These are phyloP conservation scores for Skeletonema potamos DNA, from an alignment of 108 stramenopile species.

Conservation along the genomic window DNA sequence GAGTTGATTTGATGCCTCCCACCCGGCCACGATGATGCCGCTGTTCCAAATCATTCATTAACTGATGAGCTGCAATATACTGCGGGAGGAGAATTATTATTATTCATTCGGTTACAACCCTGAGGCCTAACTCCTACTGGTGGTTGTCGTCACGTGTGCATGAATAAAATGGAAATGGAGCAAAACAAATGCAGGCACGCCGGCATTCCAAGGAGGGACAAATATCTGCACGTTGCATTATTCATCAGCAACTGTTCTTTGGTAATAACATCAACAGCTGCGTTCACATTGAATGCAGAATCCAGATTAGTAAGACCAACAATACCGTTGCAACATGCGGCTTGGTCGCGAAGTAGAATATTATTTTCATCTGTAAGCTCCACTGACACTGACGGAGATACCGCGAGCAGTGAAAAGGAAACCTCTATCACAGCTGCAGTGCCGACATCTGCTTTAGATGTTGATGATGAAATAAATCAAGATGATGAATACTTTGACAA, in stretches of 20 bases:
- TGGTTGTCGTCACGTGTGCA: not conserved
- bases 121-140: not conserved
- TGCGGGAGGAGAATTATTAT: too few species aligned
- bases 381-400: slow-evolving; percentile 8
- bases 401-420: slow-evolving; percentile 7
- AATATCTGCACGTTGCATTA: not conserved
- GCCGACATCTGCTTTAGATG: not conserved
- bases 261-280: not conserved
- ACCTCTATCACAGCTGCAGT: not conserved
- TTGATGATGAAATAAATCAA: slow-evolving; percentile 9
- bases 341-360: not conserved
- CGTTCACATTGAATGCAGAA: not conserved
- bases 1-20: too few species aligned
- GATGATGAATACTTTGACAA: slow-evolving; percentile 24
- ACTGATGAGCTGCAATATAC: too few species aligned
- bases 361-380: slow-evolving; percentile 2
- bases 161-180: not conserved
- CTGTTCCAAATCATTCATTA: too few species aligned
- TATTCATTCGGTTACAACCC: not conserved
- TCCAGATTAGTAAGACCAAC: not conserved
- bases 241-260: not conserved
- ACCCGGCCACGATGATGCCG: too few species aligned
- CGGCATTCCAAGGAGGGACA: not conserved
- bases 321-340: not conserved
- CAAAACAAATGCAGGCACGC: not conserved